Evolutionary conservation across 1,139 yeast genomes (phyloP).

Genomic region (Yamadazyma kanchanaburiensis): DNA sequence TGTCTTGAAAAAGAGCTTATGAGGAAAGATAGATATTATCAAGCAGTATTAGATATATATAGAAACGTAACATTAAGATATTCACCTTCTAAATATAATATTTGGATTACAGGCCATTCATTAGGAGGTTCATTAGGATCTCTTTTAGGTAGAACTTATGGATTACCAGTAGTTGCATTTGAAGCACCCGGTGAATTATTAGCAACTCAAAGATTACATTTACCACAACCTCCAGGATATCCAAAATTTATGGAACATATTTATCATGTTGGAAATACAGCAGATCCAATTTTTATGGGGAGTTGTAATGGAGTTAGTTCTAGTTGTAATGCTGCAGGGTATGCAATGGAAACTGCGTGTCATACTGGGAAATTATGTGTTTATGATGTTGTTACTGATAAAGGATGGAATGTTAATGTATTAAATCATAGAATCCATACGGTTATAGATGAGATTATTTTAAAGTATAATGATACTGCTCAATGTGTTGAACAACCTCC

Average conservation of each 20-base stretch:
- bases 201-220: slow-evolving; percentile 78
- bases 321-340: slow-evolving; percentile 87
- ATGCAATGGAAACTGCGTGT: slow-evolving; percentile 96
- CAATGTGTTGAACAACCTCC: slow-evolving; percentile 72
- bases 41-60: slow-evolving; percentile 76
- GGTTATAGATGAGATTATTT: slow-evolving; percentile 79
- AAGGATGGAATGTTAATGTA: slow-evolving; percentile 89
- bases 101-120: slow-evolving; percentile 96
- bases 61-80: slow-evolving; percentile 65
- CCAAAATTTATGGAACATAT: slow-evolving; percentile 77
- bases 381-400: slow-evolving; percentile 85
- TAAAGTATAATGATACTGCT: slow-evolving; percentile 75
- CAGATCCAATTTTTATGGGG: slow-evolving; percentile 97
- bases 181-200: slow-evolving; percentile 93
- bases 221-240: slow-evolving; percentile 91
- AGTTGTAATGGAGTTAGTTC: slow-evolving; percentile 95
- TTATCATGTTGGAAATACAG: slow-evolving; percentile 96
- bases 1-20: slow-evolving; percentile 79
- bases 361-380: slow-evolving; percentile 88
- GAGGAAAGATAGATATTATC: slow-evolving; percentile 76
- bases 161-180: slow-evolving; percentile 83
- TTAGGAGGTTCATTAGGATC: slow-evolving; percentile 88
- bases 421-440: slow-evolving; percentile 88
- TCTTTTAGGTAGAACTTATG: slow-evolving; percentile 83
- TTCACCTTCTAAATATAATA: slow-evolving; percentile 57